A percentile compares a stretch with the other conserved stretches of the same genome.
Conservation (phyloP, 2,329 filamentous ascomycete genomes). For the Corinectria fuckeliana region DNA sequence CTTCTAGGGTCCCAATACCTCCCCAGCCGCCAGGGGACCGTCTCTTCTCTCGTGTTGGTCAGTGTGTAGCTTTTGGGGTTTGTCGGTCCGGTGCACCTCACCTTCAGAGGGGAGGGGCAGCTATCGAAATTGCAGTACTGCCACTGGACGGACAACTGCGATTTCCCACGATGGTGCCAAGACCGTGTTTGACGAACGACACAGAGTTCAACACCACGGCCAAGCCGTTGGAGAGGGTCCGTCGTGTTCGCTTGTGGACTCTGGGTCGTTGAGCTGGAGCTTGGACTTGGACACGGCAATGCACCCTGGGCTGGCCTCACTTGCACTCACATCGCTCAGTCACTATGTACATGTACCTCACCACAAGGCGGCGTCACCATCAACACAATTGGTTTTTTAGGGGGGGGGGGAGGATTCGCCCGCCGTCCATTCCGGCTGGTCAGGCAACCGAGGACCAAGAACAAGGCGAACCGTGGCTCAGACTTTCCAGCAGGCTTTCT, state of each 20-base stretch:
- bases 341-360: background rate
- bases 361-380: background rate
- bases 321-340: background rate
- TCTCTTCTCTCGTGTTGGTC: no score
- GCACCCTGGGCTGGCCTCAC: background rate
- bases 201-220: background rate
- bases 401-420: no score
- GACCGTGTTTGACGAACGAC: background rate
- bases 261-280: background rate
- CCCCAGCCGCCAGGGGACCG: no score
- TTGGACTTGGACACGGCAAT: background rate
- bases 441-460: background rate
- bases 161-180: background rate
- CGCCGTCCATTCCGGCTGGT: slow-evolving; percentile 7
- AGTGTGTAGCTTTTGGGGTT: background rate
- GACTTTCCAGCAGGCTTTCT: slow-evolving; percentile 3
- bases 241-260: background rate
- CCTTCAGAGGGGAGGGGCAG: background rate
- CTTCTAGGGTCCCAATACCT: no score
- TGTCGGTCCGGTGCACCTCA: no score
- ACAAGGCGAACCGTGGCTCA: background rate
- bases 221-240: background rate
- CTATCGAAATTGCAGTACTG: background rate
- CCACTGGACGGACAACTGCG: background rate
- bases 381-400: slow-evolving; percentile 11